phyloP scores from a whole-genome alignment of 306 rosid species.

The Rosa multiflora region DNA sequence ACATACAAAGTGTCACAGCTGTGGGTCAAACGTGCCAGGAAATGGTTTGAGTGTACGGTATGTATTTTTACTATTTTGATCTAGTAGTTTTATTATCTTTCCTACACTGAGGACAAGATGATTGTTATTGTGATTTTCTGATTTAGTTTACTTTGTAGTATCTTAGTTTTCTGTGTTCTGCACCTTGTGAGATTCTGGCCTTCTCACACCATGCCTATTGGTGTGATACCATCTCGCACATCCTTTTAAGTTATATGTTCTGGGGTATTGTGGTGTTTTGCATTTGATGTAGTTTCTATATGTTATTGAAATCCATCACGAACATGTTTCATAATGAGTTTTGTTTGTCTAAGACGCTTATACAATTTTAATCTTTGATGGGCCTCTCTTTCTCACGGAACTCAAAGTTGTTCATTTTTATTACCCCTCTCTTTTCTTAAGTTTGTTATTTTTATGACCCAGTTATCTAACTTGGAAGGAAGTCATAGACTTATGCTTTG shows the following conservation, averaged over 20 bases:
- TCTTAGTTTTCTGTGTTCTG: background rate
- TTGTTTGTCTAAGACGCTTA: background rate
- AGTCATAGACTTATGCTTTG: slow-evolving; percentile 28
- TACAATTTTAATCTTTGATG: background rate
- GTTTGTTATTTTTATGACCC: background rate
- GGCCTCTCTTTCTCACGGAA: too few relatives aligned
- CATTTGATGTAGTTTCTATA: background rate
- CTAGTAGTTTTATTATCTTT: background rate
- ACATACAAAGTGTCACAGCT: slow-evolving; percentile 94
- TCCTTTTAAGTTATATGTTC: background rate
- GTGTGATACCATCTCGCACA: background rate
- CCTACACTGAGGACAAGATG: background rate
- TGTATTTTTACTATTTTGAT: slow-evolving; percentile 1
- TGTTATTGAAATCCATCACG: background rate
- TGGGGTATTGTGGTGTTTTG: background rate
- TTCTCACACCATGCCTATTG: background rate
- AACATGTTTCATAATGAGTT: background rate
- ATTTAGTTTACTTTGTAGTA: background rate
- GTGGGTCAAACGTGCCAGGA: slow-evolving; percentile 94
- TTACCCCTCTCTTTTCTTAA: background rate
- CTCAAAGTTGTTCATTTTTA: background rate
- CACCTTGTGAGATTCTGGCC: background rate
- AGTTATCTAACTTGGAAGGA: background rate
- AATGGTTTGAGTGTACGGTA: slow-evolving; percentile 98
- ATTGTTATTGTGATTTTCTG: background rate